These are phyloP conservation scores for Aspergillus alliaceus DNA, from an alignment of 2,329 filamentous ascomycete genomes.

Conservation along the genomic window DNA sequence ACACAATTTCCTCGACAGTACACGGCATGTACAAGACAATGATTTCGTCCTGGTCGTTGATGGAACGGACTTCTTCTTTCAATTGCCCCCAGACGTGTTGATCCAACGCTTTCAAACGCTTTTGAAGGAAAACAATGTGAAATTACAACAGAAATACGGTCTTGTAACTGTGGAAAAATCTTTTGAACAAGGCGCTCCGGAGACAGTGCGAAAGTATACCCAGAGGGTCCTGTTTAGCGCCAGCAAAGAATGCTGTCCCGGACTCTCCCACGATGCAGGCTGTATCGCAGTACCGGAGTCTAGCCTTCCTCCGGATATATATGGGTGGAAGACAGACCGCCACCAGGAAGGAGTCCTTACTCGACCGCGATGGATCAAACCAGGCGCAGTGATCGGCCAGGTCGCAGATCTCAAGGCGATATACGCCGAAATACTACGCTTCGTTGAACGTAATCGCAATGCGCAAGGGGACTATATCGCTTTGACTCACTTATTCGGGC, in stretches of 20 bases:
- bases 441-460: conserved; percentile 33
- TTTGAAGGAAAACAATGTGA: conserved; percentile 53
- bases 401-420: conserved; percentile 50
- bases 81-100: conserved; percentile 63
- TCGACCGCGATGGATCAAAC: conserved; percentile 51
- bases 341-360: conserved; percentile 38
- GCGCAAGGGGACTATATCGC: conserved; percentile 45
- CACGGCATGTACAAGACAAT: conserved; percentile 51
- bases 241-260: conserved; percentile 53
- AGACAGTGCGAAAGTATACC: conserved; percentile 43
- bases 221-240: conserved; percentile 59
- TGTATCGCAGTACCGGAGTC: conserved; percentile 56
- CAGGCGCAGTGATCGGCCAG: conserved; percentile 52
- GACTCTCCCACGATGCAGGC: conserved; percentile 44
- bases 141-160: conserved; percentile 53
- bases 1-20: conserved; percentile 49
- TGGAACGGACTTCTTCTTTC: conserved; percentile 64
- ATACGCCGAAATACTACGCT: conserved; percentile 45
- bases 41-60: conserved; percentile 66
- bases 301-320: conserved; percentile 50
- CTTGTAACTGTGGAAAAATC: conserved; percentile 23
- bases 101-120: conserved; percentile 62
- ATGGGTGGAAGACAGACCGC: conserved; percentile 46
- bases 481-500: conserved; percentile 54
- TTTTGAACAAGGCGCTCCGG: conserved; percentile 18